Conservation (phyloP, 805 yeast species). For the Metschnikowia borealis region DNA sequence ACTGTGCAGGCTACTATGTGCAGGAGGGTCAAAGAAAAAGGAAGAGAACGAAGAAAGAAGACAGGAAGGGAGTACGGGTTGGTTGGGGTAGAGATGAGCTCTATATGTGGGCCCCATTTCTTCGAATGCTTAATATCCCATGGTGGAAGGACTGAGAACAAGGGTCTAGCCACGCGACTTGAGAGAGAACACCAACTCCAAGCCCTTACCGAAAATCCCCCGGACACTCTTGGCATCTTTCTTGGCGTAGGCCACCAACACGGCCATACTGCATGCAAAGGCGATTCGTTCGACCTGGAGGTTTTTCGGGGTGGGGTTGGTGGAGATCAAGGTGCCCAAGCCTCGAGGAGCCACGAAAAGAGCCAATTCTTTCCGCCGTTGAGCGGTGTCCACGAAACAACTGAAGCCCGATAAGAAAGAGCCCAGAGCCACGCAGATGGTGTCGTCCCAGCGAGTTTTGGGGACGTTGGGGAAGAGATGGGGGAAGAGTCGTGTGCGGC, state of each 20-base stretch:
- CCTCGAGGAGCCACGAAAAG: conserved; percentile 44
- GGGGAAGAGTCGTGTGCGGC: conserved; percentile 39
- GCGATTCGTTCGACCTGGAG: conserved; percentile 27
- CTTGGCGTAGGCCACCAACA: conserved; percentile 32
- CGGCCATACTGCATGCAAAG: conserved; percentile 35
- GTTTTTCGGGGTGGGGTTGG: conserved; percentile 23
- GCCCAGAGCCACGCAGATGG: conserved; percentile 39
- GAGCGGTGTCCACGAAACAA: conserved; percentile 35
- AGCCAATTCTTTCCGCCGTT: conserved; percentile 45
- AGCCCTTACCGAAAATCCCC: conserved; percentile 36
- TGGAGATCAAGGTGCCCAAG: conserved; percentile 30
- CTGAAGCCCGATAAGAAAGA: conserved; percentile 41
- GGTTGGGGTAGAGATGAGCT: too few species aligned
- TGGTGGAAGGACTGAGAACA: not conserved
- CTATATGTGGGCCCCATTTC: too few species aligned
- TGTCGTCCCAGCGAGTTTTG: conserved; percentile 33
- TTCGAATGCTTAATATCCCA: too few species aligned
- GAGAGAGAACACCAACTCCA: conserved; percentile 17
- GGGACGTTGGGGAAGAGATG: conserved; percentile 34
- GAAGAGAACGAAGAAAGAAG: too few species aligned
- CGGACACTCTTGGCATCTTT: conserved; percentile 28
- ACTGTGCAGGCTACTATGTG: too few species aligned
- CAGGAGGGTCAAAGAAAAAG: too few species aligned
- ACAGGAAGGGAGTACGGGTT: too few species aligned
- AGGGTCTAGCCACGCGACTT: not conserved